These are phyloP conservation scores for Aleurites moluccanus DNA, from an alignment of 441 rosid species.

Conservation along the genomic window DNA sequence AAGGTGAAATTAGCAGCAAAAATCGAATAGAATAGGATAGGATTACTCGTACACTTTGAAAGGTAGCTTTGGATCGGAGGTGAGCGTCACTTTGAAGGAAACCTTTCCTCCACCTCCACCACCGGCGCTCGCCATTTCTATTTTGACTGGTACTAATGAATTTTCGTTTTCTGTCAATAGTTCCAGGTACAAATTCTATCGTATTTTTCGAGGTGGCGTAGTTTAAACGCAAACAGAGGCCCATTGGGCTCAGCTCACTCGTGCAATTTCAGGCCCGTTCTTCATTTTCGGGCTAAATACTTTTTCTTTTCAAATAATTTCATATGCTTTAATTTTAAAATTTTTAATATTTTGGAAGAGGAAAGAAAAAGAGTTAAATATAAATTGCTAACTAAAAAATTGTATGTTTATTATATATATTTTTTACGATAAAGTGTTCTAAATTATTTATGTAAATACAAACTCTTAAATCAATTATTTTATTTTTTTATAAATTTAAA, in stretches of 20 bases:
- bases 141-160: neutral
- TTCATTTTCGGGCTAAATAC: neutral
- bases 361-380: no score
- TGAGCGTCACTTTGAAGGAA: conserved; percentile 88
- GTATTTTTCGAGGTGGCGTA: neutral
- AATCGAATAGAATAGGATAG: neutral
- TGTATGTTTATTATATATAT: no score
- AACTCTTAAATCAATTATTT: no score
- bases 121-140: conserved; percentile 29
- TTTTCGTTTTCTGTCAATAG: neutral
- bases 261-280: no score
- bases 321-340: no score
- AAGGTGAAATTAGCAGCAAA: neutral
- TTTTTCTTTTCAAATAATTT: no score
- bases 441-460: no score
- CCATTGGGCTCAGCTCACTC: neutral
- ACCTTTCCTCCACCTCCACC: conserved; percentile 59
- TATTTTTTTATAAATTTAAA: no score
- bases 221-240: no score
- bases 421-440: no score
- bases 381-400: no score
- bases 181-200: neutral
- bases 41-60: conserved; percentile 73
- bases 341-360: no score
- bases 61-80: conserved; percentile 94